A percentile compares a stretch with the other conserved stretches of the same genome.
Conservation (phyloP, 495 filamentous ascomycete genomes). For the Podospora sp. region DNA sequence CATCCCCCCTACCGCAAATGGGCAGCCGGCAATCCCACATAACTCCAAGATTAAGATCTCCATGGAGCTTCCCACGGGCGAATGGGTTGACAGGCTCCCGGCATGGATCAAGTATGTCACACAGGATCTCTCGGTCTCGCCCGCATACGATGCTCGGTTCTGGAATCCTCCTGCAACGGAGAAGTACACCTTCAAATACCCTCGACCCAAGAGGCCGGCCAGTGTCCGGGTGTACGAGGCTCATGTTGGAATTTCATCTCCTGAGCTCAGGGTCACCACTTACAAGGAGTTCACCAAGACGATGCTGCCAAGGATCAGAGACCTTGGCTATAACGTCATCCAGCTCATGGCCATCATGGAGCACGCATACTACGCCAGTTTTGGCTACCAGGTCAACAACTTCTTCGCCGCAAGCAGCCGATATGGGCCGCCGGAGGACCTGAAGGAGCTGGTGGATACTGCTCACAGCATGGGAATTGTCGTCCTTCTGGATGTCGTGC, state of each 20-base stretch:
- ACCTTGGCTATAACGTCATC: slow-evolving; percentile 94
- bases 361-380: slow-evolving; percentile 98
- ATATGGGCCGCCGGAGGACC: slow-evolving; percentile 89
- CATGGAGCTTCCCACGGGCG: slow-evolving; percentile 74
- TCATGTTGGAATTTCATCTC: slow-evolving; percentile 95
- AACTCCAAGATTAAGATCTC: slow-evolving; percentile 96
- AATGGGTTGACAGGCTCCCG: slow-evolving; percentile 84
- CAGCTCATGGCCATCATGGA: slow-evolving; percentile 99
- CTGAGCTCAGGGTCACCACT: slow-evolving; percentile 82
- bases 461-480: slow-evolving; percentile 88
- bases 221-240: slow-evolving; percentile 95
- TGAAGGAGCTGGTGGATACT: slow-evolving; percentile 95
- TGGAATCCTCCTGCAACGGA: slow-evolving; percentile 86
- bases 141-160: slow-evolving; percentile 90
- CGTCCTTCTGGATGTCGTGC: slow-evolving; percentile 94
- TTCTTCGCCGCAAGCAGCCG: slow-evolving; percentile 98
- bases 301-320: slow-evolving; percentile 87
- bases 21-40: slow-evolving; percentile 80
- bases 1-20: slow-evolving; percentile 69
- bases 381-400: slow-evolving; percentile 97
- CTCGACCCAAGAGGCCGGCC: slow-evolving; percentile 78
- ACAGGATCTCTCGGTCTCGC: slow-evolving; percentile 85
- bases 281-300: slow-evolving; percentile 97
- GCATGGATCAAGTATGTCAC: slow-evolving; percentile 97
- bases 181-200: slow-evolving; percentile 79